A percentile compares a stretch with the other conserved stretches of the same genome.
Evolutionary conservation across 2,329 filamentous ascomycete species (phyloP).

Genomic region (Colletotrichum sp.): DNA sequence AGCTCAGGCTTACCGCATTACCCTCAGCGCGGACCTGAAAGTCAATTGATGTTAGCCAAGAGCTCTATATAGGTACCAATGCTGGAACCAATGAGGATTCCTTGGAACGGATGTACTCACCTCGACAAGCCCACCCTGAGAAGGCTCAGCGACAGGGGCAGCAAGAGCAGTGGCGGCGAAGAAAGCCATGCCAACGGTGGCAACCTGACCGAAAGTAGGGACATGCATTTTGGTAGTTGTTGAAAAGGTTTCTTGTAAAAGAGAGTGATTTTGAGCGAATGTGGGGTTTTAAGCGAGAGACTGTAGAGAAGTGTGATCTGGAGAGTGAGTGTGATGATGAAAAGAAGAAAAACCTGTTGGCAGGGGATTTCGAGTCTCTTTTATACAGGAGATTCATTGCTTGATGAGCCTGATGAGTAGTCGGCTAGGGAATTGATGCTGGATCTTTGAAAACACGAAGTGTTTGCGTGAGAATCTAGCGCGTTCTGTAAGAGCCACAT

Average conservation of each 20-base stretch:
- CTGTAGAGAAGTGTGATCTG: neutral
- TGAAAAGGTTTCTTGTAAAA: neutral
- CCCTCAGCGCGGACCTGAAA: neutral
- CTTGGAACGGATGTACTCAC: neutral
- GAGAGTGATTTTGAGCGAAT: neutral
- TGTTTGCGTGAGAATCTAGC: neutral
- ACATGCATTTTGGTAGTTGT: constrained; percentile 10
- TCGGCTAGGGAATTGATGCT: neutral
- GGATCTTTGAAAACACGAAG: neutral
- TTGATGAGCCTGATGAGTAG: neutral
- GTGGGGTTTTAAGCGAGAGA: neutral
- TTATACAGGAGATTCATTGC: neutral
- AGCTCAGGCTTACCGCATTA: neutral
- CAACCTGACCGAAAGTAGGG: constrained; percentile 14
- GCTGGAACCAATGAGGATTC: neutral
- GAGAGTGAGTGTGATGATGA: neutral
- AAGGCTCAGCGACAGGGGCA: constrained; percentile 1
- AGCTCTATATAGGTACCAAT: neutral
- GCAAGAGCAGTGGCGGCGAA: constrained; percentile 4
- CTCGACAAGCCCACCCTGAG: neutral
- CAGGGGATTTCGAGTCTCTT: neutral
- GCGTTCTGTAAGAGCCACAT: neutral
- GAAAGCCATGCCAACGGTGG: constrained; percentile 17
- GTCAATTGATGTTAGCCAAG: neutral
- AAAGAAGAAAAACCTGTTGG: neutral